Percentiles rank a stretch among this genome's conserved stretches.
Evolutionary conservation across 1,284 basidiomycete species (phyloP).

Genomic region (Trichosporon sp.): DNA sequence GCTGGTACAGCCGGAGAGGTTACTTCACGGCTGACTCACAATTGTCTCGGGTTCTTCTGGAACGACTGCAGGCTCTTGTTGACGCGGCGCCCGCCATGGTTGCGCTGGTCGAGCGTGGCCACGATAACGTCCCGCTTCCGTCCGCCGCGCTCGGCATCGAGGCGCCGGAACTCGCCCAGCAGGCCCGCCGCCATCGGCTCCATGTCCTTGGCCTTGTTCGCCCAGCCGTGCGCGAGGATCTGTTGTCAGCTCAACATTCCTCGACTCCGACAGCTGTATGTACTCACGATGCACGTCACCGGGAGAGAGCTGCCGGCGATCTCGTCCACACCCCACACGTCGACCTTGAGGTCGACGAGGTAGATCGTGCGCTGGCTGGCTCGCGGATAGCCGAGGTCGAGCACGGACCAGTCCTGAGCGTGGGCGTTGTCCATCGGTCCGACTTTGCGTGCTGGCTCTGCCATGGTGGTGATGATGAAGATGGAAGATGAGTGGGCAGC

Average conservation of each 20-base stretch:
- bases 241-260: conserved; percentile 2
- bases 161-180: conserved; percentile 27
- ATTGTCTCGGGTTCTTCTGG: conserved; percentile 61
- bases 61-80: conserved; percentile 58
- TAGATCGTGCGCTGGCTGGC: conserved; percentile 15
- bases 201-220: conserved; percentile 21
- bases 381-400: conserved; percentile 24
- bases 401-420: conserved; percentile 29
- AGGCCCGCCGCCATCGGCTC: conserved; percentile 38
- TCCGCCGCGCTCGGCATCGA: conserved; percentile 8
- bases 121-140: conserved; percentile 38
- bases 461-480: neutral
- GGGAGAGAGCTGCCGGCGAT: conserved; percentile 26
- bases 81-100: conserved; percentile 57
- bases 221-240: conserved; percentile 19
- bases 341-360: conserved; percentile 36
- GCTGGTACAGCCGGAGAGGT: too few relatives aligned
- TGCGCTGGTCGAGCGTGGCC: conserved; percentile 61
- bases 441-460: neutral
- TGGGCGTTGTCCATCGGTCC: conserved; percentile 15
- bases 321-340: conserved; percentile 43
- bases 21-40: conserved; percentile 29
- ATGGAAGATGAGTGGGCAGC: neutral
- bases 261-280: neutral
- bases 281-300: conserved; percentile 31